Conservation (phyloP, 139 green algal species). For the Cymbomonas tetramitiformis region DNA sequence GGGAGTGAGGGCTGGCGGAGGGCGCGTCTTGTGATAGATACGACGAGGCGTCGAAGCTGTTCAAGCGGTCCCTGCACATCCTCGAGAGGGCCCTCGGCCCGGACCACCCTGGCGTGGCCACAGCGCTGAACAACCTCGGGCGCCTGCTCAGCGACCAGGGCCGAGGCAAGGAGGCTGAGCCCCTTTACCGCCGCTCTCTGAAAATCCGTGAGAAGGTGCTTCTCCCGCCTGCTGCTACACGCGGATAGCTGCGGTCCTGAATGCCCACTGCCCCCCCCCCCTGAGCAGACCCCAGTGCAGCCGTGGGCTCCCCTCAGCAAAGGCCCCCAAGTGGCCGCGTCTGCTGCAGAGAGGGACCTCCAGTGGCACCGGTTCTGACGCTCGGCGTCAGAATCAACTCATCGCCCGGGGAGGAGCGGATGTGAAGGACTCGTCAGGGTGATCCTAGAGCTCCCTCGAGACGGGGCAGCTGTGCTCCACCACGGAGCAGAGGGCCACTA, state of each 20-base stretch:
- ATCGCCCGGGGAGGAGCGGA: too few relatives aligned
- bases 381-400: constrained; percentile 1
- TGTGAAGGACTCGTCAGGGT: too few relatives aligned
- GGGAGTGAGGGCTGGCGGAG: too few relatives aligned
- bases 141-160: constrained; percentile 1
- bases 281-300: too few relatives aligned
- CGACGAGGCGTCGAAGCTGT: constrained; percentile 4
- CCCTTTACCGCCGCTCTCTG: constrained; percentile 8
- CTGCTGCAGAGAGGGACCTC: not conserved
- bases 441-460: too few relatives aligned
- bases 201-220: not conserved
- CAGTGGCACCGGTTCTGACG: not conserved
- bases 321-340: too few relatives aligned
- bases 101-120: constrained; percentile 6
- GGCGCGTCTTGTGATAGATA: too few relatives aligned
- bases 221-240: not conserved
- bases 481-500: too few relatives aligned
- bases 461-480: too few relatives aligned
- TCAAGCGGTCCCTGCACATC: not conserved
- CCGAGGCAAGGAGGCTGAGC: not conserved
- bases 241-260: not conserved
- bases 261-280: too few relatives aligned
- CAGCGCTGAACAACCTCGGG: constrained; percentile 10
- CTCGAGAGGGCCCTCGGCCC: not conserved
- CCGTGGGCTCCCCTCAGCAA: too few relatives aligned